Evolutionary conservation across 2,329 filamentous ascomycete species (phyloP), one percentile per base, ranked within the genome.

Genomic region (Hypomyces perniciosus): DNA sequence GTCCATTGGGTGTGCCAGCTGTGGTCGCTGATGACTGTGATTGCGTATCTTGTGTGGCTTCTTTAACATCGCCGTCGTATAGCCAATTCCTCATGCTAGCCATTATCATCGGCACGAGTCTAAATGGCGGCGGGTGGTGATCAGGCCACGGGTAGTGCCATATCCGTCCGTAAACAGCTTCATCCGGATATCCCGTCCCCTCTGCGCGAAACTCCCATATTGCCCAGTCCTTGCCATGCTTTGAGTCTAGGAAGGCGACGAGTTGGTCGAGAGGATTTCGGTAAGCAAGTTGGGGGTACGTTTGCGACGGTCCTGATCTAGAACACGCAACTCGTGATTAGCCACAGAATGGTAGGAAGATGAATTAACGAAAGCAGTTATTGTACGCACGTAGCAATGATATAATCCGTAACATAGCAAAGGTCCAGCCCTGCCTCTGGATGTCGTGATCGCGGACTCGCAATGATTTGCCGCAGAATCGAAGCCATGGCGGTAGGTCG

Each of bases 141-240:
- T 99, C 93, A 0, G 93, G 93, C 83, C 89, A 99, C 1, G 93
- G 93, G 63, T 91, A 97, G 70, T 99, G 93, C 56, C 86, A 81
- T 56, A 97, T 85, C 3, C 91, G 80, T 33, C 82, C 79, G 65
- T 96, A 90, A 1, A 99, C 92, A 52, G 91, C 88, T 13, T 84
- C 80, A 64, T 99, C 93, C 0, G 90, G 90, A 62, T 99, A 99
- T 1, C 93, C 93, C 0, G 93, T 96, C 5, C 93, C 93, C 67
- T 99, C 93, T 34, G 90, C 93, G 42, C 93, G 85, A 61, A 99
- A 99, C 71, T 99, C 93, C 90, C 92, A 99, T 62, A 99, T 96
- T 3, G 86, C 84, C 93, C 93, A 99, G 56, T 93, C 75, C 28
- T 83, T 72, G 29, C 80, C 85, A 69, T 99, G 93, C 62, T 90